Base-by-base conservation (phyloP, 441 rosid species). In the Capsella rubella region DNA sequence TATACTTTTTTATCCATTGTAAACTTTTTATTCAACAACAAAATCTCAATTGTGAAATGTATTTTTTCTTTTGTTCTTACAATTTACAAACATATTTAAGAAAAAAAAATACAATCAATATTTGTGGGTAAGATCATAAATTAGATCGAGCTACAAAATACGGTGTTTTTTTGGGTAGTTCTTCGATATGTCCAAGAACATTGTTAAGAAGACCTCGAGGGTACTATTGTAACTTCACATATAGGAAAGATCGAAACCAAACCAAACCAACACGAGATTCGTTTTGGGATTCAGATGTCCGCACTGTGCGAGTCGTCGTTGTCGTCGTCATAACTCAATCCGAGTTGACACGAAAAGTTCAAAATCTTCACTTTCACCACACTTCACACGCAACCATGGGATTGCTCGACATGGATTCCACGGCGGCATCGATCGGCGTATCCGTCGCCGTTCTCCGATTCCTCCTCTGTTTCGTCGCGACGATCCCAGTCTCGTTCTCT, bases 361-460 rank as follows among this genome's bases (percentile, higher is more conserved):
- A 34, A 7, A 62, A 43, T 43, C n/a, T 46, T n/a, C 25, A 46
- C 51, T 46, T 46, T 11, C 25, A 21, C 25, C 2, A 56, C 40
- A 56, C 42, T 21, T 21, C 25, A 55, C 8, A 56, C 54, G 13
- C 15, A 64, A 64, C 60, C 54, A 62, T 77, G 76, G 77, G 43
- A 49, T 66, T 28, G n/a, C 4, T 88, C 6, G 84, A 84, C 37
- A 71, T 90, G 88, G 79, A 68, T 56, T 73, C 93, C 61, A 86
- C 85, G 92, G 96, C 98, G 12, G 67, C 84, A 0, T 73, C 90
- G 27, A 87, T 95, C 77, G 99, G 99, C 14, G 89, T 95, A 7
- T 90, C 99, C 28, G 87, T 95, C 31, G 82, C 99, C 31, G 99
- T 95, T 54, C 81, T 89, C 31, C 85, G 97, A 16, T 95, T 95